Evolutionary conservation across 2,329 filamentous ascomycete genomes (phyloP).

Genomic region (Polychaeton citri): DNA sequence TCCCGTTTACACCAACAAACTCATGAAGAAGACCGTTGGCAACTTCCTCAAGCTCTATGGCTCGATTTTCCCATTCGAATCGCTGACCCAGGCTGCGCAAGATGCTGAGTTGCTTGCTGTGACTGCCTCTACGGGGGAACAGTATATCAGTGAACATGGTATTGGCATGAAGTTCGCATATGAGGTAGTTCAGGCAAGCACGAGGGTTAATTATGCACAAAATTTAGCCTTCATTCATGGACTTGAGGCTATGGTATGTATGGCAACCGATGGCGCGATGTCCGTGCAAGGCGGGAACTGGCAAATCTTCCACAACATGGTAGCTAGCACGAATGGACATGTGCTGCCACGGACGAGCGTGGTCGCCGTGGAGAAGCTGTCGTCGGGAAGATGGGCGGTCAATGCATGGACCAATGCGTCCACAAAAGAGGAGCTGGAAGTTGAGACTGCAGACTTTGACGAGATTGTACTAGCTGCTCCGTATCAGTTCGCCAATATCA

Average conservation of each 20-base stretch:
- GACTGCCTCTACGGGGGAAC: slow-evolving; percentile 58
- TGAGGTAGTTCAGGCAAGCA: slow-evolving; percentile 81
- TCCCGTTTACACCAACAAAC: slow-evolving; percentile 56
- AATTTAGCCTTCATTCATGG: slow-evolving; percentile 81
- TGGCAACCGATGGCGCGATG: slow-evolving; percentile 76
- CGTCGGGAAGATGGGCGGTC: background rate
- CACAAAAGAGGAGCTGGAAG: slow-evolving; percentile 24
- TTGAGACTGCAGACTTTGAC: slow-evolving; percentile 43
- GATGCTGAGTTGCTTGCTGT: slow-evolving; percentile 53
- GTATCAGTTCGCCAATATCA: slow-evolving; percentile 65
- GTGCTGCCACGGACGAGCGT: slow-evolving; percentile 57
- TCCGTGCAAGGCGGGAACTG: slow-evolving; percentile 78
- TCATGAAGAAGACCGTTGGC: slow-evolving; percentile 58
- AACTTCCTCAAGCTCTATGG: slow-evolving; percentile 73
- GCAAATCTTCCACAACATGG: slow-evolving; percentile 81
- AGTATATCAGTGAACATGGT: slow-evolving; percentile 55
- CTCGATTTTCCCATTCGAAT: slow-evolving; percentile 67
- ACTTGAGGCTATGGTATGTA: slow-evolving; percentile 79
- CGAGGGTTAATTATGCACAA: slow-evolving; percentile 87
- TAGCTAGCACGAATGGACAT: slow-evolving; percentile 48
- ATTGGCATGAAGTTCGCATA: slow-evolving; percentile 55
- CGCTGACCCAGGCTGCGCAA: slow-evolving; percentile 54
- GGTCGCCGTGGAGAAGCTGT: slow-evolving; percentile 35
- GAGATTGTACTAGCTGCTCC: slow-evolving; percentile 64
- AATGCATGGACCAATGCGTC: slow-evolving; percentile 25